A percentile compares a stretch with the other conserved stretches of the same genome.
These are phyloP conservation scores for Scopulariopsis brevicaulis DNA, from an alignment of 2,329 filamentous ascomycete species.

Conservation along the genomic window DNA sequence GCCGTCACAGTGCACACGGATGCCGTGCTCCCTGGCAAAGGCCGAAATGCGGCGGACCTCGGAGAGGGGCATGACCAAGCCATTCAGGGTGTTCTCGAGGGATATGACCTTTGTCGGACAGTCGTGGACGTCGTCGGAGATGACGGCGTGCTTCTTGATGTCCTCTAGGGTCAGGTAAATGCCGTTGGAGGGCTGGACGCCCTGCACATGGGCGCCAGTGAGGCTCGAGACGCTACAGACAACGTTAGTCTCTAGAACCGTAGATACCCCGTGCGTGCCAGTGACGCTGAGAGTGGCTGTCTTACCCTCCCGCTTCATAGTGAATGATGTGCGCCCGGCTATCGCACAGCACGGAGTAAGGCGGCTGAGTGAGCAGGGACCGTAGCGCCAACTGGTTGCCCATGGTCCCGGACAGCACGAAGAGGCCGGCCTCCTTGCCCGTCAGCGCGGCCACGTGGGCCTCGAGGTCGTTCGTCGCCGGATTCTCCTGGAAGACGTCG, in stretches of 20 bases:
- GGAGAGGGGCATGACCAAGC: conserved; percentile 63
- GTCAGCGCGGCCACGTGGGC: conserved; percentile 60
- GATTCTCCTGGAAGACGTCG: conserved; percentile 74
- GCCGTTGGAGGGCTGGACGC: conserved; percentile 58
- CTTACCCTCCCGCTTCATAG: conserved; percentile 50
- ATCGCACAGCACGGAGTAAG: conserved; percentile 72
- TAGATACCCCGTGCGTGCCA: neutral
- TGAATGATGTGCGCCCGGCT: conserved; percentile 65
- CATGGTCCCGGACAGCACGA: conserved; percentile 88
- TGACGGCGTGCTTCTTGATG: conserved; percentile 50
- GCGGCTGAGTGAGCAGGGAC: conserved; percentile 66
- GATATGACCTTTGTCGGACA: conserved; percentile 74
- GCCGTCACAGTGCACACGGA: conserved; percentile 68
- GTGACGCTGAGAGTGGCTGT: conserved; percentile 2
- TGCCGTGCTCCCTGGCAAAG: conserved; percentile 53
- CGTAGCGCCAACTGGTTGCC: conserved; percentile 81
- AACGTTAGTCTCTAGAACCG: neutral
- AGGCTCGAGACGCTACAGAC: conserved; percentile 46
- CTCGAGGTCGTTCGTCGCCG: conserved; percentile 67
- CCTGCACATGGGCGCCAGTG: conserved; percentile 8
- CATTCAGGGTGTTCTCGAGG: conserved; percentile 77
- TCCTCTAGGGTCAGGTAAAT: conserved; percentile 69
- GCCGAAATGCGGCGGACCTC: conserved; percentile 59
- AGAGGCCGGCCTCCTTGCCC: conserved; percentile 64
- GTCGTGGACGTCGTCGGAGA: conserved; percentile 61